phyloP scores from a whole-genome alignment of 352 stramenopile species.

The Pythium periplocum region DNA sequence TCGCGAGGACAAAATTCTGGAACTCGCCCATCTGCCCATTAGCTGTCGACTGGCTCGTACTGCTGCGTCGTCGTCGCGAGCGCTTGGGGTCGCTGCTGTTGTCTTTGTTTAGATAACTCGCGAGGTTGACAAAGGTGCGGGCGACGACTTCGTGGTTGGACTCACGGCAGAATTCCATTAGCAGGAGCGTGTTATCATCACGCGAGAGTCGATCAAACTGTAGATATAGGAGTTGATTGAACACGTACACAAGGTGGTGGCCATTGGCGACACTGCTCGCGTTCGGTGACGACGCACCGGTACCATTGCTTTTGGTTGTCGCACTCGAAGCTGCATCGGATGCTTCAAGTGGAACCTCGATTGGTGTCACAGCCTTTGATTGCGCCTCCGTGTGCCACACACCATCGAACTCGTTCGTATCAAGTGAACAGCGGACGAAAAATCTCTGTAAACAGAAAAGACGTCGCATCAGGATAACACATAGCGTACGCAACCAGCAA shows the following conservation, averaged over 20 bases:
- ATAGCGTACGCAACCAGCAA: background rate
- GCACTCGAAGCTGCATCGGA: slow-evolving; percentile 6
- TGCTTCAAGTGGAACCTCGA: slow-evolving; percentile 22
- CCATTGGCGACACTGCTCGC: background rate
- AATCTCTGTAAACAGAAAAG: slow-evolving; percentile 34
- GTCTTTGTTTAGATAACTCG: slow-evolving; percentile 62
- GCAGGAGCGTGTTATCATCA: slow-evolving; percentile 81
- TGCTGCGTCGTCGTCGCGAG: slow-evolving; percentile 16
- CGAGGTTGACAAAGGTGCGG: slow-evolving; percentile 76
- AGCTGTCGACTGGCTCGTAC: slow-evolving; percentile 5
- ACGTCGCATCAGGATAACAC: slow-evolving; percentile 4
- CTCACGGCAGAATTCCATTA: slow-evolving; percentile 77
- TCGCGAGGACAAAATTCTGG: slow-evolving; percentile 76
- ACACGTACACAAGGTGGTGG: slow-evolving; percentile 46
- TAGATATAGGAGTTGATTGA: slow-evolving; percentile 75
- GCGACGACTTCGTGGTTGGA: slow-evolving; percentile 74
- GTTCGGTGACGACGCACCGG: background rate
- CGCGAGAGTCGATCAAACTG: slow-evolving; percentile 80
- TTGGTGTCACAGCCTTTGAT: slow-evolving; percentile 38
- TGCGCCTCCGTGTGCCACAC: slow-evolving; percentile 83
- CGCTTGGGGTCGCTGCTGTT: slow-evolving; percentile 12
- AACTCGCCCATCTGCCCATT: slow-evolving; percentile 21
- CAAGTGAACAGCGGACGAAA: slow-evolving; percentile 79
- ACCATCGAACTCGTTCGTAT: slow-evolving; percentile 81
- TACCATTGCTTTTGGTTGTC: background rate